phyloP scores from a whole-genome alignment of 306 rosid species.

The Cucurbita moschata region DNA sequence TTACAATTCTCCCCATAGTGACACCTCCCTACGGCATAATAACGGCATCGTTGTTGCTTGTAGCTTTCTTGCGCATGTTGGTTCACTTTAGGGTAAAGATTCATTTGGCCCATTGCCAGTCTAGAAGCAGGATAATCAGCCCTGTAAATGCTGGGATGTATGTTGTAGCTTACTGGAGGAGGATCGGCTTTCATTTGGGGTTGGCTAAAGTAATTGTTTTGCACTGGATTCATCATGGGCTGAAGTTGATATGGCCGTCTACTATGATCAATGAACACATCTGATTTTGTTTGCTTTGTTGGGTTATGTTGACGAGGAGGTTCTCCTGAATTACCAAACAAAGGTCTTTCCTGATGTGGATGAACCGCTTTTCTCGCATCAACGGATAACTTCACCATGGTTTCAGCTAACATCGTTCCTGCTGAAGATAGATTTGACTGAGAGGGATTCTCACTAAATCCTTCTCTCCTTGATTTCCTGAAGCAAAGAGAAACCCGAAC shows the following conservation, averaged over 20 bases:
- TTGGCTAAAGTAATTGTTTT: not conserved
- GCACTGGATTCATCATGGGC: not conserved
- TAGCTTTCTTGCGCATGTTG: conserved; percentile 3
- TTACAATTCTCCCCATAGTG: conserved; percentile 56
- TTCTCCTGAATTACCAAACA: not conserved
- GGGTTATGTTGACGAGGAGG: not conserved
- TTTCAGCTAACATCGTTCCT: not conserved
- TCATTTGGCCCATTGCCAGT: conserved; percentile 20
- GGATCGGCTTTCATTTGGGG: not conserved
- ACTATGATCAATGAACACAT: not conserved
- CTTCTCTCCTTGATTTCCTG: conserved; percentile 44
- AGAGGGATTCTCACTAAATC: conserved; percentile 11
- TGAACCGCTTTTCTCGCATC: not conserved
- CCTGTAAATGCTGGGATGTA: not conserved
- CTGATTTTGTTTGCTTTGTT: not conserved
- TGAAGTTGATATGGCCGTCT: not conserved
- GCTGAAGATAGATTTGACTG: not conserved
- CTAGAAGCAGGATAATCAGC: conserved; percentile 5
- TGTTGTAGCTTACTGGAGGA: not conserved
- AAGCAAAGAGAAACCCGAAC: not conserved
- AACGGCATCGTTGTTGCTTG: conserved; percentile 31
- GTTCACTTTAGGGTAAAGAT: conserved; percentile 3
- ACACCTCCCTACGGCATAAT: conserved; percentile 53
- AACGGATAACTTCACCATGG: not conserved
- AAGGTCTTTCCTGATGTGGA: not conserved